Base-by-base conservation (phyloP, 202 grass and related monocot genomes). In the Cymbopogon flexuosus region DNA sequence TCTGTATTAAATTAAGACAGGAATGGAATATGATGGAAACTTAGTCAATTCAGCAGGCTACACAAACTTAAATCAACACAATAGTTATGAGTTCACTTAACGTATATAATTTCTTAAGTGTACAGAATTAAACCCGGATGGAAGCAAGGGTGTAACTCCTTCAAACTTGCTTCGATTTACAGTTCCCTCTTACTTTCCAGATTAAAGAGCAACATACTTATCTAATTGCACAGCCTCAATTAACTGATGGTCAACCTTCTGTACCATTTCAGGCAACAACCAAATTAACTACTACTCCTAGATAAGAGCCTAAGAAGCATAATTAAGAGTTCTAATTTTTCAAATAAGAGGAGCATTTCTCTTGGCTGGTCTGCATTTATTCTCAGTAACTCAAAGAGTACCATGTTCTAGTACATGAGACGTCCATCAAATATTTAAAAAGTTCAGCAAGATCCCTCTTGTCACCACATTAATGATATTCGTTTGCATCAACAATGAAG, bases 251-350 rank as follows among this genome's bases (percentile, higher is more conserved):
- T 2, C 59, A 65, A 73, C 27, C 13, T 41, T 85, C 13, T 68
- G 35, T 47, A 74, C 47, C 3, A 59, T 10, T 33, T 70, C 63
- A 81, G 15, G 31, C 3, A 81, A 63, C 22, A 70, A 64, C 64
- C 84, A 81, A 77, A 82, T 27, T 70, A 82, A 76, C 41, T 49
- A 41, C 42, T 37, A 62, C 51, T 54, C 18, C 51, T 54, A 54
- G 51, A 54, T 52, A 52, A 52, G 49, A 52, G 5, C 21, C 40
- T n/a, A 63, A 18, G 41, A 18, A 76, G 36, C 64, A 71, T 22
- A 70, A 61, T 72, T 77, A 5, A 65, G 42, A 70, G 18, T 33
- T 81, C 42, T 70, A 40, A 39, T 33, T 81, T 16, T 0, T 63
- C 15, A 62, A 39, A 21, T 40, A 54, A n/a, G 62, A 42, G 22